Base-by-base conservation (phyloP, 169 alveolate genomes). In the Theileria annulata region DNA sequence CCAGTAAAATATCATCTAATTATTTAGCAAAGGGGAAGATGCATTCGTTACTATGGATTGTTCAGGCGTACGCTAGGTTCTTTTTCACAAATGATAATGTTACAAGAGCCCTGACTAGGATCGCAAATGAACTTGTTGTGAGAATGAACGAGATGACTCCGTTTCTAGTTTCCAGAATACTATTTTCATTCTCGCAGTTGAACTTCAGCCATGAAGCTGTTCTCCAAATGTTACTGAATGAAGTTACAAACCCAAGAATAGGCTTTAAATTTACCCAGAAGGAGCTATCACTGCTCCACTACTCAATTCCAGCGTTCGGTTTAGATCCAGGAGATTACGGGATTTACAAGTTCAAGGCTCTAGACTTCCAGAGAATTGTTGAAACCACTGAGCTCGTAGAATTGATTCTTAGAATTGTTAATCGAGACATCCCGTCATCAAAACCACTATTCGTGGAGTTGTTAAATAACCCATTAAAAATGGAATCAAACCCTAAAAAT, bases 41-140 rank as follows among this genome's bases (percentile, higher is more conserved):
- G 78, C 88, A 80, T 37, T 74, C 88, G 28, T 51, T 80, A n/a
- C 67, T 80, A 1, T 80, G 88, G 88, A 71, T 80, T 8, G 80
- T 75, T 27, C 79, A 80, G 54, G 70, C 81, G 30, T 80, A 47
- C 75, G 88, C 88, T 37, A 35, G 25, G 54, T 77, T 70, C 35
- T 60, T 72, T n/a, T 25, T 49, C 56, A 51, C 63, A 77, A 80
- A 80, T 64, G 84, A 68, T 9, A 31, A 64, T 17, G 84, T 80
- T 1, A 70, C 59, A 54, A 68, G 79, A n/a, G 78, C 80, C 31
- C 54, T 80, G 59, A 71, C 77, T 30, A 67, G 79, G 4, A 27
- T 80, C 23, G 77, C 88, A 42, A 80, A 75, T 59, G 88, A 80
- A 30, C 74, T 80, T 3, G 82, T 71, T 0, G 42, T 60, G 54